Evolutionary conservation across 768 basidiomycete genomes (phyloP).

Genomic region (Trametes elegans): DNA sequence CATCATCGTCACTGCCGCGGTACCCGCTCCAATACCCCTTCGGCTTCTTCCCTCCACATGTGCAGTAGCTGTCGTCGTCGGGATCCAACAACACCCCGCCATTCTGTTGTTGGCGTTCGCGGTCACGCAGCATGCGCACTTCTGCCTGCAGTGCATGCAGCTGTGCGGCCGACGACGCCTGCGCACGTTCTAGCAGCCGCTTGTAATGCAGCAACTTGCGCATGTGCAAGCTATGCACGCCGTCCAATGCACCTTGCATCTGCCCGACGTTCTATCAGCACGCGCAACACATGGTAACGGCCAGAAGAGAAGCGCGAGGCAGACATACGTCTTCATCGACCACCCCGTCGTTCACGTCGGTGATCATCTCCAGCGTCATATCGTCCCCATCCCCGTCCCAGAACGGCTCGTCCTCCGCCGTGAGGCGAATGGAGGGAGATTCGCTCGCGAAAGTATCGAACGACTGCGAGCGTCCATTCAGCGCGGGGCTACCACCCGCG

Average conservation of each 20-base stretch:
- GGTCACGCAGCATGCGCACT: conserved; percentile 59
- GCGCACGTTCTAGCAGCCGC: conserved; percentile 76
- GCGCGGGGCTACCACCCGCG: conserved; percentile 1
- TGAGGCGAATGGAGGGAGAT: conserved; percentile 31
- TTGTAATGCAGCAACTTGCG: conserved; percentile 71
- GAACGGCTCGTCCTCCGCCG: conserved; percentile 28
- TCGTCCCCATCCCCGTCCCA: conserved; percentile 56
- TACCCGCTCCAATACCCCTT: conserved; percentile 77
- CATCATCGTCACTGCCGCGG: conserved; percentile 47
- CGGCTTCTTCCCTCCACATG: conserved; percentile 60
- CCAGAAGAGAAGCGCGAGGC: not conserved
- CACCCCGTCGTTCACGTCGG: conserved; percentile 65
- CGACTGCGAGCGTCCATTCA: conserved; percentile 14
- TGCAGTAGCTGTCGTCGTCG: conserved; percentile 35
- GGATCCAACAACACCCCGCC: conserved; percentile 19
- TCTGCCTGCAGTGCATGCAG: conserved; percentile 86
- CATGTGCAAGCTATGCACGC: conserved; percentile 41
- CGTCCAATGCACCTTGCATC: conserved; percentile 45
- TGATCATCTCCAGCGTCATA: conserved; percentile 72
- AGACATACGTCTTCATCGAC: conserved; percentile 67
- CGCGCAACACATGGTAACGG: not conserved
- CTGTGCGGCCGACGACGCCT: conserved; percentile 76
- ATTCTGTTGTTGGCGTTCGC: conserved; percentile 31
- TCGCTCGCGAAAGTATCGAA: conserved; percentile 20
- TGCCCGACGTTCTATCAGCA: conserved; percentile 18